phyloP scores from a whole-genome alignment of 2,329 filamentous ascomycete genomes.

The Seiridium unicorne region DNA sequence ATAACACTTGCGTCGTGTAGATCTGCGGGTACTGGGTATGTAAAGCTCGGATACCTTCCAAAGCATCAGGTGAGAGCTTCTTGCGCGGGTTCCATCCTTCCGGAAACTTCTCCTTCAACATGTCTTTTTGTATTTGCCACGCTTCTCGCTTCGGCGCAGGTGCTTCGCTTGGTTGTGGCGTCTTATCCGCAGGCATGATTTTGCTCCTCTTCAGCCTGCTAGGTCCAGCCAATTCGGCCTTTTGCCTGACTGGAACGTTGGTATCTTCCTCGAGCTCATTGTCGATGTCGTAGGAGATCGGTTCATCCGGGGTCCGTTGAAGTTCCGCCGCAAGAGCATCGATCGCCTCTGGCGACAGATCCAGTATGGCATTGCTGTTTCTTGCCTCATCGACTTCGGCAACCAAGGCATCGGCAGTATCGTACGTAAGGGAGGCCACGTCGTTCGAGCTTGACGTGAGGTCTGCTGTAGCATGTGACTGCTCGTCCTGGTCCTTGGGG shows the following conservation, averaged over 20 bases:
- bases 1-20: slow-evolving; percentile 73
- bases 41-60: slow-evolving; percentile 84
- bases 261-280: neutral
- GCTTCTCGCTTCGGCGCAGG: slow-evolving; percentile 34
- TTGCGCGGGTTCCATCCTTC: slow-evolving; percentile 82
- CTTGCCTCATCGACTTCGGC: slow-evolving; percentile 18
- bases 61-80: slow-evolving; percentile 84
- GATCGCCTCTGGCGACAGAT: slow-evolving; percentile 33
- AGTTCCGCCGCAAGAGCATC: slow-evolving; percentile 24
- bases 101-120: slow-evolving; percentile 74
- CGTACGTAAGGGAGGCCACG: slow-evolving; percentile 5
- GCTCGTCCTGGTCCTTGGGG: neutral
- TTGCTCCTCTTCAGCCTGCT: slow-evolving; percentile 23
- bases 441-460: neutral
- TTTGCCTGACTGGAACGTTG: neutral
- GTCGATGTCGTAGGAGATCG: neutral
- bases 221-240: slow-evolving; percentile 9
- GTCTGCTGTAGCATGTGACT: neutral
- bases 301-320: neutral
- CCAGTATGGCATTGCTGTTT: slow-evolving; percentile 24
- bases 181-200: slow-evolving; percentile 18
- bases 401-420: slow-evolving; percentile 11
- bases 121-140: slow-evolving; percentile 78
- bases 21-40: slow-evolving; percentile 73
- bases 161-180: slow-evolving; percentile 9